Conservation (phyloP, 495 filamentous ascomycete genomes). For the Penicillium pancosmium region DNA sequence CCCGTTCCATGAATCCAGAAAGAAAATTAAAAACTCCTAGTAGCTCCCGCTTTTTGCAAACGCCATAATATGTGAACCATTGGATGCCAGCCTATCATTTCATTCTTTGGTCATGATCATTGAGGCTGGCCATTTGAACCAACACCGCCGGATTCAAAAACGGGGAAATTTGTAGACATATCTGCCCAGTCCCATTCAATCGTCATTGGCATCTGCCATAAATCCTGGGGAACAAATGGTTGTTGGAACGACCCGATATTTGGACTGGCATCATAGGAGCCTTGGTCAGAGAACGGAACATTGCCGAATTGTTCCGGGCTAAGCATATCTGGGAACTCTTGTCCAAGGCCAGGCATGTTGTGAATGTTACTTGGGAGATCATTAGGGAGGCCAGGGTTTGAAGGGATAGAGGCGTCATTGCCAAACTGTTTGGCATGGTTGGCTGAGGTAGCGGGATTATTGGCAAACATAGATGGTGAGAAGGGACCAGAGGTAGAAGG, state of each 20-base stretch:
- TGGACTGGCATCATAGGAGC: slow-evolving; percentile 39
- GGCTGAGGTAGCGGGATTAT: slow-evolving; percentile 29
- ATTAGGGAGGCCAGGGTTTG: slow-evolving; percentile 23
- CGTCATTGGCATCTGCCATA: slow-evolving; percentile 96
- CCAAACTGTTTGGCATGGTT: slow-evolving; percentile 36
- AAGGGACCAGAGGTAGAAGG: slow-evolving; percentile 36
- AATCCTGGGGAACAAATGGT: slow-evolving; percentile 92
- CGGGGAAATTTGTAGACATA: slow-evolving; percentile 59
- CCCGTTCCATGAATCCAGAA: not conserved
- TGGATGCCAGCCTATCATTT: not conserved
- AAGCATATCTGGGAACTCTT: slow-evolving; percentile 44
- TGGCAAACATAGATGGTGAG: slow-evolving; percentile 36
- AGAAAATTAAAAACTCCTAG: not conserved
- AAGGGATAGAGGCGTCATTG: slow-evolving; percentile 37
- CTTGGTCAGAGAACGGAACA: slow-evolving; percentile 48
- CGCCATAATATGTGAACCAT: slow-evolving; percentile 6
- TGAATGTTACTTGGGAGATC: slow-evolving; percentile 35
- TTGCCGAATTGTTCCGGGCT: slow-evolving; percentile 44
- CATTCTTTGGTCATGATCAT: slow-evolving; percentile 23
- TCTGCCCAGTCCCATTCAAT: slow-evolving; percentile 99
- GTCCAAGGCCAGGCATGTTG: slow-evolving; percentile 37
- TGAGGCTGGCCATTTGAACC: slow-evolving; percentile 27
- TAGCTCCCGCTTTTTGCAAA: slow-evolving; percentile 6
- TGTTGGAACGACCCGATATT: slow-evolving; percentile 71
- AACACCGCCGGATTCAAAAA: slow-evolving; percentile 37